Evolutionary conservation across 2,329 filamentous ascomycete species (phyloP), one percentile per base, ranked within the genome.

Genomic region (Alternaria triticina): DNA sequence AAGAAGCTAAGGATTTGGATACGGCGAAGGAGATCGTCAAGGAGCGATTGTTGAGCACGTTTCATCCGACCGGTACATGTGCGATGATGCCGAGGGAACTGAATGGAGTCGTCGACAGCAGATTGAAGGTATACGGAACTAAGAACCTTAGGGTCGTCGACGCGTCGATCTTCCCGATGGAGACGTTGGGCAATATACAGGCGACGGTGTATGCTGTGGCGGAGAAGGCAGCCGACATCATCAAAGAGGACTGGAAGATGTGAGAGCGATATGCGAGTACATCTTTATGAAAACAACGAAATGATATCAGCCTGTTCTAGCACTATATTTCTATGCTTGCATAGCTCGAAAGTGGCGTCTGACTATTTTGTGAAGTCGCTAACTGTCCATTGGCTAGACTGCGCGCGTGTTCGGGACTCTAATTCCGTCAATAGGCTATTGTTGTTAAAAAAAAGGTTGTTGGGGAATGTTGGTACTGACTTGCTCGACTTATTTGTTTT

Each of bases 201-300:
- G 54, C 54, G 8, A 56, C 36, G 12, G 36, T 56, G 3, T 56
- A 56, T 15, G 36, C 36, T 0, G 23, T 46, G 36, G 54, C 54
- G n/a, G 54, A 56, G 54, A 56, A 30, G 12, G 54, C 36, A 17
- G 54, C 54, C 11, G 54, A 56, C n/a, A 12, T 56, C 17, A 56
- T 56, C 11, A 30, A 45, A 23, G 12, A 30, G 4, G 54, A 46
- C 12, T 56, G 54, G 54, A 51, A 20, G 27, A 33, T 30, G 27
- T 51, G 30, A 28, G 6, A 6, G 27, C 28, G 27, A 33, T 15
- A 11, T 33, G 17, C 27, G 3, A 33, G 28, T 50, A 27, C 27
- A 22, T 20, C 4, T 30, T 7, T 36, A 36, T 36, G 9, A 27
- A 27, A 4, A 27, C 4, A 9, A n/a, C 7, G 33, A 36, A 10